Evolutionary conservation across 345 rosid genomes (phyloP), one percentile per base, ranked within the genome.

Genomic region (Clarkia xantiana): DNA sequence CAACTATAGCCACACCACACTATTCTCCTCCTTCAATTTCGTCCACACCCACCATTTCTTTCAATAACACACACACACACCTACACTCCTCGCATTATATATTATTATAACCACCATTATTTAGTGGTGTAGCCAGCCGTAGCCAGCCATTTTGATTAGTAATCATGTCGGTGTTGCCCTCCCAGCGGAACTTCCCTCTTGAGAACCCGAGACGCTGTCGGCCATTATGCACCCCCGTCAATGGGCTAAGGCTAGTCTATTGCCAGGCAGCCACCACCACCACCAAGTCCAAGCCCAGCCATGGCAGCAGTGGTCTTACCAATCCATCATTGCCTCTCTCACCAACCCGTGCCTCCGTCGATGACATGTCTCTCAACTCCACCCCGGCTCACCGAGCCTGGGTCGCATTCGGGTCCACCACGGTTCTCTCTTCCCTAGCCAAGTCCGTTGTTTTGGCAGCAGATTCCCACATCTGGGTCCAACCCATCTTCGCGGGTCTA

Each of bases 331-430:
- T 45, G 36, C 59, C 44, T 44, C 57, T 68, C 41, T 60, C 60
- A 34, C 36, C 57, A 0, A 17, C 12, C 18, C 74, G 67, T 59
- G 81, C 79, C 9, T 15, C 45, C 9, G 52, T 52, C 44, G 59
- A 76, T 42, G 95, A 83, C 61, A 77, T 75, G 14, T n/a, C 61
- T 44, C 61, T 80, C 61, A 66, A 69, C 39, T 90, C 97, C 4
- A 79, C 94, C 6, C 77, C 81, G 95, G 18, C 71, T 7, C 95
- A 90, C 62, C 81, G 86, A 3, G 60, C 67, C 4, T 83, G 88
- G 97, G 67, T 86, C 0, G 75, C 79, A 20, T 67, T 78, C 0
- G 95, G 97, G 11, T 83, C 88, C 78, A 59, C 81, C 51, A 61
- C 86, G 0, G 51, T 86, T 54, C 48, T 72, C 17, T 46, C 71